phyloP scores from a whole-genome alignment of 2,329 filamentous ascomycete genomes.

The Cryphonectria naterciae region DNA sequence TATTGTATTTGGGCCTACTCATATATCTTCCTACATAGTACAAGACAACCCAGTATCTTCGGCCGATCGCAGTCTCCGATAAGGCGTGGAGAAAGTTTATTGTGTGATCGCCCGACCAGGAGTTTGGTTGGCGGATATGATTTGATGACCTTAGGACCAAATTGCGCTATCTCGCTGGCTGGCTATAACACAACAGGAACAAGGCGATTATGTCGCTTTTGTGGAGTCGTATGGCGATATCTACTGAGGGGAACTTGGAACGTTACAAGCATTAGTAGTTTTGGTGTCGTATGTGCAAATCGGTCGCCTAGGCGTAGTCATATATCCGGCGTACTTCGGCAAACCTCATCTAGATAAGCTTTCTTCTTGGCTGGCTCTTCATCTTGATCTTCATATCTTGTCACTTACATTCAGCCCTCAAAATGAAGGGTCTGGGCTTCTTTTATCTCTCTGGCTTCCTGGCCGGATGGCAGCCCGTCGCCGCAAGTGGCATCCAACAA shows the following conservation, averaged over 20 bases:
- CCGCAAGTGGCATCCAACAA: not conserved
- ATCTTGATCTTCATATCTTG: not conserved
- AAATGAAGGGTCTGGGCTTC: not conserved
- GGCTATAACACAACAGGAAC: not conserved
- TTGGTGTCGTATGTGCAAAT: not conserved
- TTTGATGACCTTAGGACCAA: not conserved
- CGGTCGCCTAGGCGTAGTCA: not conserved
- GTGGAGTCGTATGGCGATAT: slow-evolving; percentile 1
- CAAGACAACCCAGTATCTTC: not conserved
- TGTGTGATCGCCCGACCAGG: not conserved
- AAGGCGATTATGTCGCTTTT: not conserved
- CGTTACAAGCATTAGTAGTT: not conserved
- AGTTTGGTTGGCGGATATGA: slow-evolving; percentile 2
- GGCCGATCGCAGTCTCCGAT: not conserved
- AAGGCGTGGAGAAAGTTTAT: not conserved
- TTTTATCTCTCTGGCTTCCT: not conserved
- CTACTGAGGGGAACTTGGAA: not conserved
- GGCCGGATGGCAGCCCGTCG: not conserved
- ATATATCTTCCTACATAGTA: not conserved
- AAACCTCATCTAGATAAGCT: not conserved
- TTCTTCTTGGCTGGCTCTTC: not conserved
- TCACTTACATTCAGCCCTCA: not conserved
- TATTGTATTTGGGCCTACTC: not conserved
- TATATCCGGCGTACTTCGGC: slow-evolving; percentile 3
- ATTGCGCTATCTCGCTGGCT: not conserved